Percentiles rank a stretch among this genome's conserved stretches.
Conservation (phyloP, 2,329 filamentous ascomycete species). For the Trichoderma sp. region DNA sequence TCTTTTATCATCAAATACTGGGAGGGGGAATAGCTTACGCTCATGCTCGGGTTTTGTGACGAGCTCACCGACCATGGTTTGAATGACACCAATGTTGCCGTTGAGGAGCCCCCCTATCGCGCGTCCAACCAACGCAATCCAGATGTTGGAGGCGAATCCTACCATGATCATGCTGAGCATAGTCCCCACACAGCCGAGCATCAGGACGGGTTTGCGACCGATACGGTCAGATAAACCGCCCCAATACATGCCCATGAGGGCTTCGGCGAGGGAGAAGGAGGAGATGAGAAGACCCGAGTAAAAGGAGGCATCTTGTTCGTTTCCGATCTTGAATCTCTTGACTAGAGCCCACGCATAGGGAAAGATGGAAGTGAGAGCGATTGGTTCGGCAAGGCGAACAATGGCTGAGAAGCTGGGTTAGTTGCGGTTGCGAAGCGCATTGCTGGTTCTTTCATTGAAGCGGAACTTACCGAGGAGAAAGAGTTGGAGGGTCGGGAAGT, state of each 20-base stretch:
- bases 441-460: neutral
- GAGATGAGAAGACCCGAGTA: constrained; percentile 88
- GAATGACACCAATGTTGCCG: constrained; percentile 86
- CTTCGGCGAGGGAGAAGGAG: constrained; percentile 79
- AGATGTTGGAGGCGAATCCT: constrained; percentile 79
- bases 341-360: constrained; percentile 87
- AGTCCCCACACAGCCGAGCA: constrained; percentile 78
- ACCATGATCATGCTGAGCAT: constrained; percentile 80
- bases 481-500: constrained; percentile 78
- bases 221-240: constrained; percentile 77
- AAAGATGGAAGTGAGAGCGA: constrained; percentile 89
- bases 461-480: constrained; percentile 73
- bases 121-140: constrained; percentile 74
- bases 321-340: constrained; percentile 70
- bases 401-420: constrained; percentile 59
- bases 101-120: constrained; percentile 79
- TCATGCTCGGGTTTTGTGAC: constrained; percentile 82
- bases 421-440: neutral
- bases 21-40: constrained; percentile 54
- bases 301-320: constrained; percentile 73
- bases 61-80: constrained; percentile 89
- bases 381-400: constrained; percentile 87
- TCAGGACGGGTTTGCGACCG: constrained; percentile 79
- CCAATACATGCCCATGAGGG: constrained; percentile 84
- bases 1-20: neutral